These are phyloP conservation scores for Erythrobasidium yunnanense DNA, from an alignment of 768 basidiomycete species.

Conservation along the genomic window DNA sequence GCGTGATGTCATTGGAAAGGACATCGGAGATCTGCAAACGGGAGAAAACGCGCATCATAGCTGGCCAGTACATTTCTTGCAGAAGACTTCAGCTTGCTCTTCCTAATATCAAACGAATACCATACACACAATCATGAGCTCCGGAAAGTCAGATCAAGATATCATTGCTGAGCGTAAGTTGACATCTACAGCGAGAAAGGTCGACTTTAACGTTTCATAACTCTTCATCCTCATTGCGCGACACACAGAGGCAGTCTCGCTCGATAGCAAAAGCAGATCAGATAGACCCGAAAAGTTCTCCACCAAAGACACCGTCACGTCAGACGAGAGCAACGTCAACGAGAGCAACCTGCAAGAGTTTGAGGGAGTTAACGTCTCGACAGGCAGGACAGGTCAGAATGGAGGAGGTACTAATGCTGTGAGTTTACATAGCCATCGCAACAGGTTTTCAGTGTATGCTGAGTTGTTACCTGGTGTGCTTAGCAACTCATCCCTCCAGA, in stretches of 20 bases:
- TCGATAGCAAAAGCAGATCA: background rate
- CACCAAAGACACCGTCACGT: background rate
- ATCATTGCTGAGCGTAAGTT: slow-evolving; percentile 14
- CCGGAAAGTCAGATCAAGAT: slow-evolving; percentile 1
- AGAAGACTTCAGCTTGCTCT: background rate
- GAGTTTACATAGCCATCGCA: background rate
- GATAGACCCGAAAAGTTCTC: background rate
- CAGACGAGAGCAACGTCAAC: slow-evolving; percentile 8
- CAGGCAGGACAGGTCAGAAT: slow-evolving; percentile 17
- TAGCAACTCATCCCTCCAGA: slow-evolving; percentile 15
- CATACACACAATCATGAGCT: background rate
- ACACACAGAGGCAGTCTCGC: background rate
- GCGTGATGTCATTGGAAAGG: too few species aligned
- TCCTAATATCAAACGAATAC: background rate
- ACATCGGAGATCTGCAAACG: too few species aligned
- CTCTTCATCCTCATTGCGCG: background rate
- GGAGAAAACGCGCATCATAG: too few species aligned
- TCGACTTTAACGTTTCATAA: background rate
- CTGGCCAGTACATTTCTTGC: background rate
- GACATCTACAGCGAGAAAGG: too few species aligned
- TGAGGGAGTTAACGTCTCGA: slow-evolving; percentile 3
- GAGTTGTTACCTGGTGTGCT: background rate
- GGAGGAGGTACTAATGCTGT: slow-evolving; percentile 16
- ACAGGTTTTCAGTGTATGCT: background rate
- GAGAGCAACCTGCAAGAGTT: background rate